These are phyloP conservation scores for Coniferiporia weirii DNA, from an alignment of 1,284 basidiomycete genomes.

Conservation along the genomic window DNA sequence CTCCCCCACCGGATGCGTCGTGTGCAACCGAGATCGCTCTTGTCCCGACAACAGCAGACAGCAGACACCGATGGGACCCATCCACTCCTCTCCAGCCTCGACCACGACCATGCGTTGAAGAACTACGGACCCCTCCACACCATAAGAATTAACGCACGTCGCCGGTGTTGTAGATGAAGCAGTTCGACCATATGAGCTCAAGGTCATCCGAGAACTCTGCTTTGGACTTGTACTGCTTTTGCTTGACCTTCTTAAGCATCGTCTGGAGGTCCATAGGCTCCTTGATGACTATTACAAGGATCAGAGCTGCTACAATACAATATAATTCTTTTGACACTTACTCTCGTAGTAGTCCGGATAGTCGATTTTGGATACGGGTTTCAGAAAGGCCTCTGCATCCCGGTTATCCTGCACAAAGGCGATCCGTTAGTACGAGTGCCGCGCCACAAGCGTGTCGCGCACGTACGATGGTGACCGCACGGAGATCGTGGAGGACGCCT, in stretches of 20 bases:
- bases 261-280: constrained; percentile 94
- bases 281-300: constrained; percentile 60
- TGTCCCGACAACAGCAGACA: no score
- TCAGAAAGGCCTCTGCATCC: constrained; percentile 85
- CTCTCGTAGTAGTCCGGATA: constrained; percentile 88
- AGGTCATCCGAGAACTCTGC: constrained; percentile 90
- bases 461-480: constrained; percentile 70
- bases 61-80: no score
- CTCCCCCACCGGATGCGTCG: no score
- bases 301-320: constrained; percentile 6
- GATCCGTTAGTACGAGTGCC: constrained; percentile 10
- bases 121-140: background rate
- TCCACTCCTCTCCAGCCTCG: background rate
- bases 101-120: background rate
- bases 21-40: no score
- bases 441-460: constrained; percentile 13
- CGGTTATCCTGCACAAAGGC: constrained; percentile 63
- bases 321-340: constrained; percentile 32
- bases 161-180: constrained; percentile 86
- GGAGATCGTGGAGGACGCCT: constrained; percentile 78
- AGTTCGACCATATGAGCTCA: constrained; percentile 96
- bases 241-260: constrained; percentile 90
- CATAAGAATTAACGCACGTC: constrained; percentile 51
- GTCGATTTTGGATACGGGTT: constrained; percentile 82
- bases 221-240: constrained; percentile 89